These are phyloP conservation scores for Bassia scoparia DNA, from an alignment of 148 eudicot species.

Conservation along the genomic window DNA sequence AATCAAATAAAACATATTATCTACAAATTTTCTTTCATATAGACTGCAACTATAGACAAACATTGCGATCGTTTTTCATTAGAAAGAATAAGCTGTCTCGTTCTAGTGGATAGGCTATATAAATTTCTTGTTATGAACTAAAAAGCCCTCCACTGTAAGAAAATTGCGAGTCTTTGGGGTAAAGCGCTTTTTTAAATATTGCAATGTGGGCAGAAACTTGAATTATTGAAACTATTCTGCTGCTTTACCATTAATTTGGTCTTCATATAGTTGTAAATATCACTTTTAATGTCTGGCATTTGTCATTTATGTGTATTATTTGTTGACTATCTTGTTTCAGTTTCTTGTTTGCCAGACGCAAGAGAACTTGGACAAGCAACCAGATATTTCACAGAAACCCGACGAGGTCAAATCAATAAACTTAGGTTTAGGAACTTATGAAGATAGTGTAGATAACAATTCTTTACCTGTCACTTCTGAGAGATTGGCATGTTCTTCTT, in stretches of 20 bases:
- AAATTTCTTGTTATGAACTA: not conserved
- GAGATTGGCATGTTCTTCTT: slow-evolving; percentile 28
- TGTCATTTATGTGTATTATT: not conserved
- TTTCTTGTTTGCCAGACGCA: slow-evolving; percentile 28
- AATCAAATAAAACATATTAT: too few relatives aligned
- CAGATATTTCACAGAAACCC: slow-evolving; percentile 25
- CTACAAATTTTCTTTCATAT: too few relatives aligned
- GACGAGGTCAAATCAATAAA: slow-evolving; percentile 32
- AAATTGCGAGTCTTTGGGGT: not conserved
- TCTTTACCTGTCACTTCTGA: slow-evolving; percentile 35
- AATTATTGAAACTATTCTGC: not conserved
- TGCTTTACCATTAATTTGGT: not conserved
- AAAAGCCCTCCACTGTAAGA: not conserved
- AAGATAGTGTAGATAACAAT: slow-evolving; percentile 31
- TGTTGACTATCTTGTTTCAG: slow-evolving; percentile 28
- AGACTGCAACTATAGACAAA: not conserved
- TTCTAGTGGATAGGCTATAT: not conserved
- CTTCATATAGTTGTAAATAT: not conserved
- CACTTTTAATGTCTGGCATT: not conserved
- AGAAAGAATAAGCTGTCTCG: not conserved
- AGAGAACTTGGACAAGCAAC: slow-evolving; percentile 30
- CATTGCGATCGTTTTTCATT: not conserved
- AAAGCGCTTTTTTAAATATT: not conserved
- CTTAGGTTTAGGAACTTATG: slow-evolving; percentile 26
- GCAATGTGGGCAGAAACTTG: not conserved